Conservation (phyloP, 495 filamentous ascomycete genomes). For the Trichoderma gamsii region DNA sequence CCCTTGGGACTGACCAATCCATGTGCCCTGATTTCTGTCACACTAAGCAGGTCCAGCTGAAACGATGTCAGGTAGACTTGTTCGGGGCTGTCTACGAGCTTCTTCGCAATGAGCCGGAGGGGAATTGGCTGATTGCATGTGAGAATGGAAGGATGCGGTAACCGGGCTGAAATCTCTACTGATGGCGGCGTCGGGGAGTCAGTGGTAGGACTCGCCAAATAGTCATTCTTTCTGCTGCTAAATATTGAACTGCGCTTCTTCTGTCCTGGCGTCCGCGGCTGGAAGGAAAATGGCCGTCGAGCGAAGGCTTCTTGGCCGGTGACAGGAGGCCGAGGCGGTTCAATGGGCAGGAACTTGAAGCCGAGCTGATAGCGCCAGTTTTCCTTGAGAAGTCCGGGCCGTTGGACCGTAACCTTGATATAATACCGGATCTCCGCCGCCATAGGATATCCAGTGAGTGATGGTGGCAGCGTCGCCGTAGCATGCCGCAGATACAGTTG, state of each 20-base stretch:
- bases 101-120: slow-evolving; percentile 70
- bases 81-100: slow-evolving; percentile 56
- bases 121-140: slow-evolving; percentile 84
- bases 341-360: slow-evolving; percentile 86
- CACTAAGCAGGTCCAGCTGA: slow-evolving; percentile 73
- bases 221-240: slow-evolving; percentile 35
- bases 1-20: slow-evolving; percentile 59
- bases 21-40: slow-evolving; percentile 70
- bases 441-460: slow-evolving; percentile 71
- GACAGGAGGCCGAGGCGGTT: slow-evolving; percentile 66
- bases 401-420: slow-evolving; percentile 81
- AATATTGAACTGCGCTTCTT: slow-evolving; percentile 47
- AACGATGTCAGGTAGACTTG: slow-evolving; percentile 68
- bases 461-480: slow-evolving; percentile 82
- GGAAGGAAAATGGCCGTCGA: slow-evolving; percentile 71
- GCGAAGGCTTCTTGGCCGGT: slow-evolving; percentile 77
- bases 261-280: slow-evolving; percentile 27
- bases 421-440: slow-evolving; percentile 89
- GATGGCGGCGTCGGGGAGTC: slow-evolving; percentile 29
- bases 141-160: slow-evolving; percentile 83
- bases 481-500: slow-evolving; percentile 60
- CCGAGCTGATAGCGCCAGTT: slow-evolving; percentile 60
- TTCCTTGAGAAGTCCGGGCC: slow-evolving; percentile 77
- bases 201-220: not conserved
- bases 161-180: slow-evolving; percentile 65